These are phyloP conservation scores for Coemansia sp. DNA, from an alignment of 192 early-diverging fungal species.

Conservation along the genomic window DNA sequence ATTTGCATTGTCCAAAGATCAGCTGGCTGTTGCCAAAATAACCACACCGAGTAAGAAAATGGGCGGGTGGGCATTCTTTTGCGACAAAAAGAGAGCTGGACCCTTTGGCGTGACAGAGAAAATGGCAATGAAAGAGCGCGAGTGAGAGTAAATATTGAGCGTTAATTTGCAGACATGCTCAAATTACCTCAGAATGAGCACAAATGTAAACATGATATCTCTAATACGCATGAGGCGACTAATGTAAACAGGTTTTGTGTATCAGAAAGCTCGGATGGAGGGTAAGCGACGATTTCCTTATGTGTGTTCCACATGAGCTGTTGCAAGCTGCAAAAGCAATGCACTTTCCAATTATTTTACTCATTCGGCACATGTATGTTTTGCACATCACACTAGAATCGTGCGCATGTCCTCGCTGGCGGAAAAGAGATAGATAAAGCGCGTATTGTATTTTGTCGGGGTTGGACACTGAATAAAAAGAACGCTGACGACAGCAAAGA, in stretches of 20 bases:
- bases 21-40: neutral
- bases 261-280: no score
- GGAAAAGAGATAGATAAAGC: no score
- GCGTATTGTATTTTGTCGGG: no score
- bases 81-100: neutral
- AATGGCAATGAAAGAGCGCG: neutral
- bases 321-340: neutral
- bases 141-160: neutral
- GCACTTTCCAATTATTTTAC: neutral
- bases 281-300: no score
- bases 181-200: neutral
- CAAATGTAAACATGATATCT: constrained; percentile 1
- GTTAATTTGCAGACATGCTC: constrained; percentile 1
- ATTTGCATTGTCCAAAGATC: neutral
- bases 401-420: neutral
- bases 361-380: neutral
- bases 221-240: neutral
- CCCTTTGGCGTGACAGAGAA: no score
- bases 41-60: constrained; percentile 1
- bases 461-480: neutral
- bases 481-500: neutral
- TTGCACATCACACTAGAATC: neutral
- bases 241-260: neutral
- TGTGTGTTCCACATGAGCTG: neutral
- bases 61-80: neutral